A percentile compares a stretch with the other conserved stretches of the same genome.
Evolutionary conservation across 1,284 basidiomycete genomes (phyloP).

Genomic region (Pseudozyma sp.): DNA sequence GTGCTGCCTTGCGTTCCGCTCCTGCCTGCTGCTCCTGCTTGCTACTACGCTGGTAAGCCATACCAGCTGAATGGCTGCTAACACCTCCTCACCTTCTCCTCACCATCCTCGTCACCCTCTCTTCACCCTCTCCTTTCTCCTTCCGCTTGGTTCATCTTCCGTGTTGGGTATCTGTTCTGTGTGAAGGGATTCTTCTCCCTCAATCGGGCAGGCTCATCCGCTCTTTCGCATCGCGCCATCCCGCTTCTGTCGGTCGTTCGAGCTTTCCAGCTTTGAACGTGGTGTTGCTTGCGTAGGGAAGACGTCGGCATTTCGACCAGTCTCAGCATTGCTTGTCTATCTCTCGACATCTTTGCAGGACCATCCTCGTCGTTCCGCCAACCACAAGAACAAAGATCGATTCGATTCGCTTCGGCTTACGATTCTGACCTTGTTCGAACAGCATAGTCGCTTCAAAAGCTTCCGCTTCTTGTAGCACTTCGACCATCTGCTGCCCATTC

Average conservation of each 20-base stretch:
- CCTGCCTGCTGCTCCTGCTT: not conserved
- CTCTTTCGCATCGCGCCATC: slow-evolving; percentile 12
- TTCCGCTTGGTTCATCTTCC: slow-evolving; percentile 39
- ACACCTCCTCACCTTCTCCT: slow-evolving; percentile 21
- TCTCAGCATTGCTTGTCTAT: slow-evolving; percentile 17
- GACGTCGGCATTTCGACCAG: slow-evolving; percentile 24
- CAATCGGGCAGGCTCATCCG: slow-evolving; percentile 39
- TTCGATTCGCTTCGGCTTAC: not conserved
- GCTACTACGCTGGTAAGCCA: not conserved
- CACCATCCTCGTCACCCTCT: slow-evolving; percentile 33
- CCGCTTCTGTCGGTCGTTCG: slow-evolving; percentile 16
- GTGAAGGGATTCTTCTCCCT: slow-evolving; percentile 32
- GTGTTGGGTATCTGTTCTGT: slow-evolving; percentile 30
- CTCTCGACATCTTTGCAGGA: slow-evolving; percentile 10
- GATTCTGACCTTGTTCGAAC: not conserved
- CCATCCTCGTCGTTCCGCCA: slow-evolving; percentile 20
- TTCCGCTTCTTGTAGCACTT: not conserved
- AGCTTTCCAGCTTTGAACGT: slow-evolving; percentile 7
- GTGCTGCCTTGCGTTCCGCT: not conserved
- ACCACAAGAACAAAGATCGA: not conserved
- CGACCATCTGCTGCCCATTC: not conserved
- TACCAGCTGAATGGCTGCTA: not conserved
- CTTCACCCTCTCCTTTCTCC: not conserved
- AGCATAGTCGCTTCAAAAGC: not conserved
- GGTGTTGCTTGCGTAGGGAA: slow-evolving; percentile 25